Evolutionary conservation across 139 green algal species (phyloP), one percentile per base, ranked within the genome.

Genomic region (Asterochloris erici): DNA sequence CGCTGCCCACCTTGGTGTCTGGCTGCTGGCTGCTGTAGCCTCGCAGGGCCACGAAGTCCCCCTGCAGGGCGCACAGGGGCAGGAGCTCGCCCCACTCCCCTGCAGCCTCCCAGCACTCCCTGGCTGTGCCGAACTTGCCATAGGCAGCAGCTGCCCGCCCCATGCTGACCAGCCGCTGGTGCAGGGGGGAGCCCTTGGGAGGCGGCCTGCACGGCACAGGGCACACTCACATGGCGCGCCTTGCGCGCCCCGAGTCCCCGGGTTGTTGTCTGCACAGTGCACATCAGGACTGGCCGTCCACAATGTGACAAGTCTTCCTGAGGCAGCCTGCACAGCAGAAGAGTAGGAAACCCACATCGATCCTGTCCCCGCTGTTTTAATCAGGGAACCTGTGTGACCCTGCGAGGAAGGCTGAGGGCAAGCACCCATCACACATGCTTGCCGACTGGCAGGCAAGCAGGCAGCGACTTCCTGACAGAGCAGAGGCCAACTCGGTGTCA

Each of bases 61-160:
- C 89, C 80, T 92, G 88, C 62, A 92, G 89, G 1, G 90, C 84
- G 27, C 82, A 89, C n/a, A 92, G 83, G 47, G 87, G 62, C 63
- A 92, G 83, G 64, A 92, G 77, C 69, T 92, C 89, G 28, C 68
- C 66, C 84, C 89, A 90, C 27, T 81, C 29, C 17, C 74, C 84
- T 15, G 89, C 89, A 6, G 79, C 84, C 47, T 88, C 69, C 77
- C 88, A 89, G 64, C 85, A 70, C 47, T 83, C 61, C 2, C 75
- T 73, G 11, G 89, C 89, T 26, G 86, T 74, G 9, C 63, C 74
- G 74, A 90, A 88, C 29, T 88, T 76, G 61, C 89, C 89, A 79
- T 92, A 86, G 26, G 82, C 79, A 63, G 86, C 78, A 76, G 85
- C 89, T 73, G 86, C 74, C 23, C 89, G 77, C 19, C 81, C 89